Evolutionary conservation across 352 stramenopile genomes (phyloP).

Genomic region (Pythium sukuiense): DNA sequence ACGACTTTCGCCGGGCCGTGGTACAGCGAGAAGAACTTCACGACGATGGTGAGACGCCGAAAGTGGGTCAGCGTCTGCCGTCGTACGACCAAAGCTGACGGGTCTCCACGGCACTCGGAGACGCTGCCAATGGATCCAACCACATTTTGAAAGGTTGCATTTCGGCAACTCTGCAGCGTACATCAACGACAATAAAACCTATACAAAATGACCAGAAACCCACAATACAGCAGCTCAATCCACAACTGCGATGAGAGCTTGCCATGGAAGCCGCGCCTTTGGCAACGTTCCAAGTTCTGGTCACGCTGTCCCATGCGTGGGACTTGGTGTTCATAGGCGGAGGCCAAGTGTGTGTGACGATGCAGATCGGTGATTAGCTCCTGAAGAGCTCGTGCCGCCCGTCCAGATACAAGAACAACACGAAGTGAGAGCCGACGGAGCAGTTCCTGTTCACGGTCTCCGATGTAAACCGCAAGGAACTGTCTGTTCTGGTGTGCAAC

Average conservation of each 20-base stretch:
- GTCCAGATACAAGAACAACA: not conserved
- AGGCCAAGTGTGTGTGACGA: not conserved
- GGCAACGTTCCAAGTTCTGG: not conserved
- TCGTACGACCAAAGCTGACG: constrained; percentile 7
- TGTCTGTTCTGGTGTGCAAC: not conserved
- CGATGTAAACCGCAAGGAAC: not conserved
- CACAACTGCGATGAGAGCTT: no score
- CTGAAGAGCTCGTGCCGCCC: not conserved
- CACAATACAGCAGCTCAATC: no score
- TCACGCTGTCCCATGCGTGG: not conserved
- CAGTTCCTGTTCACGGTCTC: not conserved
- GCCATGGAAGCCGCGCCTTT: no score
- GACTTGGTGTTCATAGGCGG: not conserved
- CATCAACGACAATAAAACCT: not conserved
- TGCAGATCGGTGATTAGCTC: not conserved
- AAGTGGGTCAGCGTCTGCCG: constrained; percentile 25
- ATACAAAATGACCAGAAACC: not conserved
- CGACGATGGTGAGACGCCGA: constrained; percentile 30
- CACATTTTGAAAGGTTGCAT: not conserved
- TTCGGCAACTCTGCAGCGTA: not conserved
- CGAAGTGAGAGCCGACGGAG: not conserved
- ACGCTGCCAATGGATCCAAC: not conserved
- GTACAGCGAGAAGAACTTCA: constrained; percentile 28
- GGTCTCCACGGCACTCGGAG: constrained; percentile 8
- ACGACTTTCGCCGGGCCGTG: constrained; percentile 36